Evolutionary conservation across 2,329 filamentous ascomycete species (phyloP).

Genomic region (Paecilomyces sp.): DNA sequence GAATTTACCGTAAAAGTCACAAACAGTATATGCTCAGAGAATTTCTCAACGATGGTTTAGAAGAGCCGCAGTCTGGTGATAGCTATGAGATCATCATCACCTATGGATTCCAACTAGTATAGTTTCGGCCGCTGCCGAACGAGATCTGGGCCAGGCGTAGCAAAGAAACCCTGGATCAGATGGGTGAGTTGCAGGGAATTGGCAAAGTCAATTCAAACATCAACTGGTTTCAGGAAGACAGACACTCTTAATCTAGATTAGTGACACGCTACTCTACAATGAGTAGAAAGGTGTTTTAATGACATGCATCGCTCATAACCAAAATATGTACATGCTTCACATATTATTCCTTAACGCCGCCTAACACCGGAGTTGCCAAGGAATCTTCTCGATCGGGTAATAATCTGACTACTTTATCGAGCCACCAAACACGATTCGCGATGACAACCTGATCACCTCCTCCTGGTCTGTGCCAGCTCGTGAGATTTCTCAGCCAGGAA

Average conservation of each 20-base stretch:
- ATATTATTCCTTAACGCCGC: neutral
- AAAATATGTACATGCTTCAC: no score
- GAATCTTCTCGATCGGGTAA: neutral
- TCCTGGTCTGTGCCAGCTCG: neutral
- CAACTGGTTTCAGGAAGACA: neutral
- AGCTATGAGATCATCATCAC: neutral
- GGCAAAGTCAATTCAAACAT: neutral
- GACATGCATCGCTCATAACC: neutral
- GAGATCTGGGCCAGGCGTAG: neutral
- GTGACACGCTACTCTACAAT: neutral
- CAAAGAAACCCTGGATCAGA: neutral
- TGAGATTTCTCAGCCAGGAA: neutral
- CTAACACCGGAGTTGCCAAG: neutral
- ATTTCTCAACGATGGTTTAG: neutral
- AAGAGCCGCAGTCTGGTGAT: neutral
- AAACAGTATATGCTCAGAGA: neutral
- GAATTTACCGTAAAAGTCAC: neutral
- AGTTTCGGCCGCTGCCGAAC: neutral
- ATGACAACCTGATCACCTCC: neutral
- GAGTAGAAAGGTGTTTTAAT: neutral
- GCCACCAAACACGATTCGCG: neutral
- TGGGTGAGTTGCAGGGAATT: neutral
- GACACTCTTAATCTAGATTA: neutral
- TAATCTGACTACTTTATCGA: neutral
- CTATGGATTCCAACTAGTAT: neutral